Evolutionary conservation across 225 moss, liverwort and hornwort species (phyloP).

Genomic region (Takakia lepidozioides): DNA sequence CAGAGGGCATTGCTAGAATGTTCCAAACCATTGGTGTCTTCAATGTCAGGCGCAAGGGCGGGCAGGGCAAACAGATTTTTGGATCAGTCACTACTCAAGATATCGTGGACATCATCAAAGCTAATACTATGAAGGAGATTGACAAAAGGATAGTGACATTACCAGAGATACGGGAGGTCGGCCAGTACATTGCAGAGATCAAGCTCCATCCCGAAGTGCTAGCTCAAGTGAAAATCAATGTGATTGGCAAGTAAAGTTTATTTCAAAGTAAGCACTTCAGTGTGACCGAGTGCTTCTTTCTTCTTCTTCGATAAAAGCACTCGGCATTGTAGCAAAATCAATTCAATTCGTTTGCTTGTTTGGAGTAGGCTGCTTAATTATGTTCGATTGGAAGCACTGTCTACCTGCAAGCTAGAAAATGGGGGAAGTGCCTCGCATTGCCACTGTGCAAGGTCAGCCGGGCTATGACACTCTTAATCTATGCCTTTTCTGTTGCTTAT

Average conservation of each 20-base stretch:
- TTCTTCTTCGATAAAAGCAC: no score
- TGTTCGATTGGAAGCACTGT: no score
- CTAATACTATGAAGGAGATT: constrained; percentile 78
- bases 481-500: no score
- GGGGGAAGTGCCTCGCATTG: no score
- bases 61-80: constrained; percentile 90
- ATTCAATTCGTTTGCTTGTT: no score
- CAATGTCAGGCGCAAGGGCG: constrained; percentile 77
- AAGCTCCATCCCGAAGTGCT: constrained; percentile 82
- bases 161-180: constrained; percentile 86
- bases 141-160: constrained; percentile 90
- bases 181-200: constrained; percentile 78
- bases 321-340: no score
- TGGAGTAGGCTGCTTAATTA: no score
- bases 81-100: constrained; percentile 91
- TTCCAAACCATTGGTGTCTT: constrained; percentile 64
- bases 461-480: no score
- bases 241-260: constrained; percentile 87
- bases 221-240: constrained; percentile 86
- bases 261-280: no score
- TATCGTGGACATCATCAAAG: constrained; percentile 75
- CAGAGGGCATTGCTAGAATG: constrained; percentile 67
- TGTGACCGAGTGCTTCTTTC: no score
- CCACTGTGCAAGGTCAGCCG: no score
- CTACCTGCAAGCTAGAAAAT: no score